A percentile compares a stretch with the other conserved stretches of the same genome.
These are phyloP conservation scores for Crithidia thermophila DNA, from an alignment of 208 protist genomes.

Conservation along the genomic window DNA sequence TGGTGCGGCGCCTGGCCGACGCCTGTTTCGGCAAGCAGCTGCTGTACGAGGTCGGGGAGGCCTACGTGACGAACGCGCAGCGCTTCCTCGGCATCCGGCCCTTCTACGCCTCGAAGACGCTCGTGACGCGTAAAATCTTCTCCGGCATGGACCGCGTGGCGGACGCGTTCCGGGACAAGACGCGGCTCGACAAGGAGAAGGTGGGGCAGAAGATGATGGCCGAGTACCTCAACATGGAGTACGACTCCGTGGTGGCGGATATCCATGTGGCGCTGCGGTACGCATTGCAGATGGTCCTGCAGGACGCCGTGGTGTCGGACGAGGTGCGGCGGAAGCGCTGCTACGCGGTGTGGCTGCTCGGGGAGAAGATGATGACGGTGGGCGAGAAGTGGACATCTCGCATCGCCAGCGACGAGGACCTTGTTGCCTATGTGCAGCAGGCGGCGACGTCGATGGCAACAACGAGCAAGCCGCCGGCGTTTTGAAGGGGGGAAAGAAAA, in stretches of 20 bases:
- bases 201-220: constrained; percentile 58
- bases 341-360: constrained; percentile 87
- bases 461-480: constrained; percentile 54
- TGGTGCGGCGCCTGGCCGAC: constrained; percentile 52
- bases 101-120: constrained; percentile 83
- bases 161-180: constrained; percentile 53
- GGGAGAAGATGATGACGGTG: constrained; percentile 71
- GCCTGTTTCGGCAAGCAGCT: constrained; percentile 85
- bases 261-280: constrained; percentile 62
- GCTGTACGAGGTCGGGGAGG: constrained; percentile 75
- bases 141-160: constrained; percentile 67
- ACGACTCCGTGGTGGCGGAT: constrained; percentile 79
- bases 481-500: constrained; percentile 29
- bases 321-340: constrained; percentile 64
- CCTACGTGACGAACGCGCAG: constrained; percentile 76
- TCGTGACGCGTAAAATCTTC: constrained; percentile 67
- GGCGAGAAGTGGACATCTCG: constrained; percentile 47
- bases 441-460: constrained; percentile 67
- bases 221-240: constrained; percentile 91
- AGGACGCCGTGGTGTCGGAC: constrained; percentile 59
- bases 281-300: constrained; percentile 72
- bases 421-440: constrained; percentile 85
- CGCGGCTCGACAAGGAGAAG: constrained; percentile 34
- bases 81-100: constrained; percentile 79
- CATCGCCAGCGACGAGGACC: constrained; percentile 58